These are phyloP conservation scores for Candida silvicultrix DNA, from an alignment of 805 yeast genomes.

Conservation along the genomic window DNA sequence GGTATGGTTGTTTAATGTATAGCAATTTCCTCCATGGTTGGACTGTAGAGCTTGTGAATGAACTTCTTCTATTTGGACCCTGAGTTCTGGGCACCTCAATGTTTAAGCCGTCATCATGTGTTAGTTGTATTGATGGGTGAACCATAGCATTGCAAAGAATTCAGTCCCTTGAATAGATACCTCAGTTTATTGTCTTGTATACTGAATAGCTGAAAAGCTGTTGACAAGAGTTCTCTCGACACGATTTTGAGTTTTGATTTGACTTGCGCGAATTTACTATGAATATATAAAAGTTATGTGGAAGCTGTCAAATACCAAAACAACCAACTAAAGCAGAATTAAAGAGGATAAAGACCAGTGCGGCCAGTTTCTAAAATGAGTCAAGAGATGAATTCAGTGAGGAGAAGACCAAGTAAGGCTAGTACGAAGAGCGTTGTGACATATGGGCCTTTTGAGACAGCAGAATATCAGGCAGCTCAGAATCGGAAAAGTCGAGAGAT, in stretches of 20 bases:
- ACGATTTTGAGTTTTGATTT: no score
- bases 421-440: background rate
- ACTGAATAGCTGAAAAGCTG: no score
- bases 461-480: background rate
- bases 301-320: no score
- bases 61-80: background rate
- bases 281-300: no score
- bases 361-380: background rate
- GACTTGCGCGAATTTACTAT: no score
- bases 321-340: background rate
- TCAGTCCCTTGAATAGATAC: no score
- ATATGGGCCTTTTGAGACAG: background rate
- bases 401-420: background rate
- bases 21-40: conserved; percentile 77
- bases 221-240: no score
- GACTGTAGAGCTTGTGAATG: background rate
- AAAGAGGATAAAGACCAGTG: background rate
- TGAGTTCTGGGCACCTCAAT: background rate
- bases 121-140: background rate
- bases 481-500: background rate
- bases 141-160: background rate
- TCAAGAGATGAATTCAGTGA: background rate
- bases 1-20: conserved; percentile 80
- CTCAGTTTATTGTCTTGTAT: no score
- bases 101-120: background rate